Conservation (phyloP, 2,329 filamentous ascomycete genomes). For the Sclerotinia trifoliorum region DNA sequence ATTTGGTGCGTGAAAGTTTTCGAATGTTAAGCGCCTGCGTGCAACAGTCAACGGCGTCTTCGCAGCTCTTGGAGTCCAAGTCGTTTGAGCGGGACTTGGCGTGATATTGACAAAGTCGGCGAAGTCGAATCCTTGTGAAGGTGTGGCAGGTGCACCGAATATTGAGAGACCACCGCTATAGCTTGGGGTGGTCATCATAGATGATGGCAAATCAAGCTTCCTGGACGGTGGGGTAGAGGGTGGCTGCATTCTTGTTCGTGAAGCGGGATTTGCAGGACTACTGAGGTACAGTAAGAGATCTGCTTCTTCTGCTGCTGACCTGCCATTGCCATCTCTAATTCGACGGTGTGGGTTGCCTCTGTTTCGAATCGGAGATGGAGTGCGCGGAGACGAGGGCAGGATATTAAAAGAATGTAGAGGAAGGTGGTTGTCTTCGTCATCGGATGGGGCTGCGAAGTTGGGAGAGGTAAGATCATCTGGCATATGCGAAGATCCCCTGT, state of each 20-base stretch:
- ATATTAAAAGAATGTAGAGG: constrained; percentile 73
- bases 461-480: constrained; percentile 60
- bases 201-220: constrained; percentile 70
- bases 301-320: constrained; percentile 74
- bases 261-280: constrained; percentile 68
- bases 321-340: constrained; percentile 53
- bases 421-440: constrained; percentile 81
- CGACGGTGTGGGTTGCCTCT: constrained; percentile 49
- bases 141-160: constrained; percentile 70
- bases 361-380: constrained; percentile 67
- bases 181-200: constrained; percentile 85
- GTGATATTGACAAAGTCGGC: constrained; percentile 97
- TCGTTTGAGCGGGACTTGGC: constrained; percentile 86
- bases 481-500: constrained; percentile 57
- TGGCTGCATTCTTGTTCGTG: constrained; percentile 59
- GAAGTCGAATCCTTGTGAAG: constrained; percentile 84
- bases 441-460: constrained; percentile 62
- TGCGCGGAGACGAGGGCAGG: constrained; percentile 79
- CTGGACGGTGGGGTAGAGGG: constrained; percentile 76
- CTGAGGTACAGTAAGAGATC: constrained; percentile 82
- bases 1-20: constrained; percentile 31
- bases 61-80: constrained; percentile 54
- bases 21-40: constrained; percentile 37
- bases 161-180: constrained; percentile 62
- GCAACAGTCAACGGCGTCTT: constrained; percentile 37